Percentiles rank a stretch among this genome's conserved stretches.
phyloP scores from a whole-genome alignment of 2,329 filamentous ascomycete species.

The Alternaria atra region DNA sequence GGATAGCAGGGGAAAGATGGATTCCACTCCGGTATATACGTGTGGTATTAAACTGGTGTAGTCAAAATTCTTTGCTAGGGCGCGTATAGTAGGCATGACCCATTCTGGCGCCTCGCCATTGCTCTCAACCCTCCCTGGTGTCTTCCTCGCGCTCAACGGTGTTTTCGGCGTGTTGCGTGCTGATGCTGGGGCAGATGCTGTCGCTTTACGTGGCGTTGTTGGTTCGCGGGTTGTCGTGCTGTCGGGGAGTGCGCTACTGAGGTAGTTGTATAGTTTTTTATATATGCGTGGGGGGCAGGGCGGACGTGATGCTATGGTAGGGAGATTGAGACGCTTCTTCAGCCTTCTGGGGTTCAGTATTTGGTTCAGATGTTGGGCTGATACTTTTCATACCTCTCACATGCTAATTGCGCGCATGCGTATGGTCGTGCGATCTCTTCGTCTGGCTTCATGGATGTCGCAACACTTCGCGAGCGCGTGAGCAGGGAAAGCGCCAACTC shows the following conservation, averaged over 20 bases:
- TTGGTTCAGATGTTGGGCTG: neutral
- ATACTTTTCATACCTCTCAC: conserved; percentile 72
- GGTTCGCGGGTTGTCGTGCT: conserved; percentile 34
- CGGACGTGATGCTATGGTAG: conserved; percentile 46
- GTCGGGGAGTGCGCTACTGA: conserved; percentile 74
- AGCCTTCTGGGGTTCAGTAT: conserved; percentile 64
- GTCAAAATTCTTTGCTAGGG: conserved; percentile 69
- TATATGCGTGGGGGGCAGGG: conserved; percentile 65
- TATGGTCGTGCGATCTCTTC: conserved; percentile 51
- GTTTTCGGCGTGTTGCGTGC: conserved; percentile 40
- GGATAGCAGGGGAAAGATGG: conserved; percentile 56
- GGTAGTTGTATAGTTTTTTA: conserved; percentile 81
- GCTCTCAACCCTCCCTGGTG: conserved; percentile 27
- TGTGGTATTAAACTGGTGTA: conserved; percentile 73
- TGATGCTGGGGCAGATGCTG: conserved; percentile 30
- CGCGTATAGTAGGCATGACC: conserved; percentile 74
- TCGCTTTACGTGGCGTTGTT: conserved; percentile 44
- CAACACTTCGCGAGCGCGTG: conserved; percentile 48
- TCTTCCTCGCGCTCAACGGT: conserved; percentile 32
- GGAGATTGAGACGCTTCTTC: conserved; percentile 59
- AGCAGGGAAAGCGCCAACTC: conserved; percentile 46
- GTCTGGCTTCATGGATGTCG: conserved; percentile 59
- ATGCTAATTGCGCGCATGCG: conserved; percentile 69
- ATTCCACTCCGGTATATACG: conserved; percentile 75
- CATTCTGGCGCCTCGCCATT: conserved; percentile 58